Evolutionary conservation across 331 rosid genomes (phyloP), one percentile per base, ranked within the genome.

Genomic region (Quercus phellos): DNA sequence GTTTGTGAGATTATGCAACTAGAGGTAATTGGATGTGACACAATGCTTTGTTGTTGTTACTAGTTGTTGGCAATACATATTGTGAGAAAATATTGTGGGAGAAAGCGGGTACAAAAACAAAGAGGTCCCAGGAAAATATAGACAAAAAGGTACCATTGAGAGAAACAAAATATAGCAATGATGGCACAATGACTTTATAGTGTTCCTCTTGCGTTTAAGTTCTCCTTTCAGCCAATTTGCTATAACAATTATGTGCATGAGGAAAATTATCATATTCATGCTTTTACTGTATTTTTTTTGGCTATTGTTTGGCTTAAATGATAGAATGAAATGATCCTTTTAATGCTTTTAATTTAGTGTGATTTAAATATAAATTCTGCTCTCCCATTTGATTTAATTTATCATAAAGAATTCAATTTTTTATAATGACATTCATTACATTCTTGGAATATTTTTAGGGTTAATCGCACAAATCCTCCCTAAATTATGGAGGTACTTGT

Each of bases 1-100:
- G 96, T 85, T 70, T 89, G 96, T 2, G 94, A 91, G 81, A 85
- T 88, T 64, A 89, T 82, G 92, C 94, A 91, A 73, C 85, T 91
- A 54, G 94, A 91, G 94, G 96, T 91, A 91, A 78, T 75, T 30
- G 60, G 53, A 43, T 18, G 66, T 22, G 59, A 69, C 55, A 21
- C 46, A 4, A 24, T 27, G 35, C 26, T 78, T 35, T 51, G 16
- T 35, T 35, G 68, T 22, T 76, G 50, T 72, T 77, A 29, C 71
- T 22, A 17, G 24, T 26, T 2, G n/a, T 30, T 51, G 6, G 18
- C 30, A 14, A 34, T 34, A 66, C 7, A 18, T 32, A 9, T 22
- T 3, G 50, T 30, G 16, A 17, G 18, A n/a, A 17, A 6, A 66
- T 34, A 66, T 34, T 66, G 14, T 34, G 51, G 24, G 27, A 17